Base-by-base conservation (phyloP, 768 basidiomycete species). In the Lyophyllum atratum region DNA sequence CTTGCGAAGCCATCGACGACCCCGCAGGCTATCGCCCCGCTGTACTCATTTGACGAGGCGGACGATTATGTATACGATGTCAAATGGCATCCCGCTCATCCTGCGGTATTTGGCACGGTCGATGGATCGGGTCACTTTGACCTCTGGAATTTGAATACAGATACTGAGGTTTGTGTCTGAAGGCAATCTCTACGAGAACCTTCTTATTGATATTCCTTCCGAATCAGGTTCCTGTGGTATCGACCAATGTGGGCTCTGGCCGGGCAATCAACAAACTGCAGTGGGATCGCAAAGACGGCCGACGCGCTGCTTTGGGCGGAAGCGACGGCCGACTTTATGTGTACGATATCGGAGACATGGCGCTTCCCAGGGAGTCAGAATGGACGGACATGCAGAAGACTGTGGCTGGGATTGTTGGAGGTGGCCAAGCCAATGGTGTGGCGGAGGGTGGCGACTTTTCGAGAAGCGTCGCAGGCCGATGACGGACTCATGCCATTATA, bases 1-100 rank as follows among this genome's bases (percentile, higher is more conserved):
- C 74, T 89, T 37, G 79, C 89, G 42, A 92, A 92, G 72, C 84
- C 90, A 8, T 87, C 88, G 7, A 86, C 87, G 34, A 66, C 75
- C 0, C 76, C 77, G 17, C 82, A 85, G 62, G 70, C 72, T 17
- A 78, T 95, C n/a, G 44, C 83, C 0, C 92, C 96, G 2, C 63
- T 98, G 22, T 90, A 95, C 69, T 94, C 93, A 39, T 98, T 99
- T 66, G 96, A 99, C 62, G 96, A 98, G 72, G 92, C 95, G 12
- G 94, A 95, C 68, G 97, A 99, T 71, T 98, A 98, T 69, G 96
- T 99, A 10, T 98, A 97, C 74, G 97, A 98, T 75, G 95, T 93
- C 45, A 92, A 90, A 70, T 99, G 97, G 97, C 97, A 99, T 70
- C 95, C 96, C 6, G 80, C 85, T 14, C 95, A 99, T 73, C 97